A percentile compares a stretch with the other conserved stretches of the same genome.
Conservation (phyloP, 495 filamentous ascomycete species). For the Penicillium diatomitis region DNA sequence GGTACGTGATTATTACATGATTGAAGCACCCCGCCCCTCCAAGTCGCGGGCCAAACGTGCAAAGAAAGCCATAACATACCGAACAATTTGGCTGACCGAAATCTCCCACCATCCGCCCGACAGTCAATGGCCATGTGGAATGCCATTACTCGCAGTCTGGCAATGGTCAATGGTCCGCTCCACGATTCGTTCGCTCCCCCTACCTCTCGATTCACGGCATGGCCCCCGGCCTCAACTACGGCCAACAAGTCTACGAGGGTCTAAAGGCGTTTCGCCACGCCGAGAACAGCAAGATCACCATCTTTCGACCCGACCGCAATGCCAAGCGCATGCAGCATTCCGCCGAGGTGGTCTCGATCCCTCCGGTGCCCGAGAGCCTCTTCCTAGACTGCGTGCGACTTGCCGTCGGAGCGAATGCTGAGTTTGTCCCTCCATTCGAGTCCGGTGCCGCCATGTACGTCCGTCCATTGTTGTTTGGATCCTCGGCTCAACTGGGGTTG, state of each 20-base stretch:
- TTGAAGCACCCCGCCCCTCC: neutral
- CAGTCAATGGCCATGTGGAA: conserved; percentile 29
- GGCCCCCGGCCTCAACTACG: conserved; percentile 86
- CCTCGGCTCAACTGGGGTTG: conserved; percentile 68
- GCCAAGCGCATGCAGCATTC: conserved; percentile 72
- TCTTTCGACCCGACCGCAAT: conserved; percentile 77
- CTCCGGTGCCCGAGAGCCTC: conserved; percentile 58
- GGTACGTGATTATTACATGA: conserved; percentile 37
- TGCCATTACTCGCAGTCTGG: conserved; percentile 29
- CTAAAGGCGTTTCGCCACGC: conserved; percentile 79
- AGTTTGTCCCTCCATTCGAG: conserved; percentile 74
- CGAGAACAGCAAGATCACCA: conserved; percentile 47
- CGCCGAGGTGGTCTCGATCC: conserved; percentile 69
- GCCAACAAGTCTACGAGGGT: conserved; percentile 88
- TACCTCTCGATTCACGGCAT: conserved; percentile 80
- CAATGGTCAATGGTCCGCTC: conserved; percentile 55
- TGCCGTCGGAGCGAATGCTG: conserved; percentile 77
- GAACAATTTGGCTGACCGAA: conserved; percentile 1
- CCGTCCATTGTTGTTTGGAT: conserved; percentile 78
- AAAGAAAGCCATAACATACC: neutral
- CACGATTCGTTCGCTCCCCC: conserved; percentile 64
- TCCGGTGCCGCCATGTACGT: conserved; percentile 86
- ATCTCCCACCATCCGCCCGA: neutral
- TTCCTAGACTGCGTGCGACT: conserved; percentile 68
- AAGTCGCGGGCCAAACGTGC: too few species aligned